phyloP scores from a whole-genome alignment of 352 stramenopile species.

The Globisporangium orthogonon region DNA sequence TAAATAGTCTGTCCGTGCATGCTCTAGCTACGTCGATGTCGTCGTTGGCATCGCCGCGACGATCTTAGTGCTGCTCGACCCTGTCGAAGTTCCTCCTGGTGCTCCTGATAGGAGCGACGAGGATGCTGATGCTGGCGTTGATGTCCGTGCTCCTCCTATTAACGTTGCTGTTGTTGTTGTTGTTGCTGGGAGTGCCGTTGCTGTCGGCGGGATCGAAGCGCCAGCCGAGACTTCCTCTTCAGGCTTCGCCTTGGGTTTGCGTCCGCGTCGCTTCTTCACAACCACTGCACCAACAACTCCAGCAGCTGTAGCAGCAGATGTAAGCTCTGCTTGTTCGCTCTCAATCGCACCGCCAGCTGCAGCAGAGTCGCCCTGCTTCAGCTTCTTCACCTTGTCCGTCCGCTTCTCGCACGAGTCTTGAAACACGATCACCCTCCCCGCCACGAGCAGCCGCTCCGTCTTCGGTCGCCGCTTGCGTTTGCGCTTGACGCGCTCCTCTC shows the following conservation, averaged over 20 bases:
- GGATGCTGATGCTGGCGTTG: no score
- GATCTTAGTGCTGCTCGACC: no score
- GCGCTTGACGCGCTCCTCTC: conserved; percentile 11
- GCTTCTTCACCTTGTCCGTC: conserved; percentile 51
- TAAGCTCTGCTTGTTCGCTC: no score
- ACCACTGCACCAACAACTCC: not conserved
- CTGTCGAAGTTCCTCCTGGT: no score
- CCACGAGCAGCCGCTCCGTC: conserved; percentile 43
- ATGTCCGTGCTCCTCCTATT: no score
- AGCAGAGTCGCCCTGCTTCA: conserved; percentile 6
- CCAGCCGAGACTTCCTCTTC: not conserved
- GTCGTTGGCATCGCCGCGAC: no score
- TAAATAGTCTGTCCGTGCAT: no score
- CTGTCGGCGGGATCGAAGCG: not conserved
- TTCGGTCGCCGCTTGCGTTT: conserved; percentile 37
- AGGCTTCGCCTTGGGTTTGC: conserved; percentile 2
- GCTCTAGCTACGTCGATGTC: no score
- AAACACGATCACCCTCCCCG: conserved; percentile 35
- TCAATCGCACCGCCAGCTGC: not conserved
- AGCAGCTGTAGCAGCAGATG: not conserved
- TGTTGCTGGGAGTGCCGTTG: not conserved
- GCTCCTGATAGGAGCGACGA: no score
- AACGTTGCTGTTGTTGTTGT: no score
- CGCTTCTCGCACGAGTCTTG: conserved; percentile 57
- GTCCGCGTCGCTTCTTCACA: conserved; percentile 4